Percentiles rank a stretch among this genome's conserved stretches.
Conservation (phyloP, 768 basidiomycete genomes). For the Suillus fuscotomentosus region DNA sequence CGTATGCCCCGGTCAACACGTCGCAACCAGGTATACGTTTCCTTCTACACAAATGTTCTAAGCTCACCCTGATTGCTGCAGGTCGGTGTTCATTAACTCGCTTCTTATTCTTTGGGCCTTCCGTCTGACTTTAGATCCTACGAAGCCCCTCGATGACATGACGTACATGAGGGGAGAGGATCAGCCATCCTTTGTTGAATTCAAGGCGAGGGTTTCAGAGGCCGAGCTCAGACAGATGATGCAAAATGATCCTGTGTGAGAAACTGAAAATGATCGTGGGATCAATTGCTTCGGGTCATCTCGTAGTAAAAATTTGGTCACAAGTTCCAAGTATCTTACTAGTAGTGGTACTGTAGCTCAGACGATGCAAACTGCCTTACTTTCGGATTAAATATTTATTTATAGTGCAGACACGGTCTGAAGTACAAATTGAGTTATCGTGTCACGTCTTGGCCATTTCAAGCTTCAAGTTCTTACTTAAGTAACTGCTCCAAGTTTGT, state of each 20-base stretch:
- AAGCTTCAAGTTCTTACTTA: not conserved
- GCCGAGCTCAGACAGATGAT: not conserved
- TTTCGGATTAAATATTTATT: not conserved
- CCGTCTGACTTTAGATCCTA: too few species aligned
- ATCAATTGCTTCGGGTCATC: not conserved
- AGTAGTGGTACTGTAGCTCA: not conserved
- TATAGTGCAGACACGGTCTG: not conserved
- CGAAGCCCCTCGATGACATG: too few species aligned
- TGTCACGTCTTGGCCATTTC: not conserved
- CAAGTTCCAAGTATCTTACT: not conserved
- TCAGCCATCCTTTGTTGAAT: not conserved
- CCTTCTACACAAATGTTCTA: not conserved
- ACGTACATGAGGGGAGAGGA: not conserved
- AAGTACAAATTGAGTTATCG: not conserved
- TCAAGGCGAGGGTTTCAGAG: not conserved
- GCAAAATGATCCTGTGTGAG: not conserved
- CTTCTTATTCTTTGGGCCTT: too few species aligned
- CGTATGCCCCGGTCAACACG: not conserved
- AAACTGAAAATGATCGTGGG: not conserved
- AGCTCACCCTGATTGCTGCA: not conserved
- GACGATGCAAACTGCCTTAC: not conserved
- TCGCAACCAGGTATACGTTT: not conserved
- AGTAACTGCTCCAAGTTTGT: not conserved
- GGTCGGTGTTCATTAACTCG: not conserved
- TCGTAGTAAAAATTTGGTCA: not conserved